Evolutionary conservation across 1,284 basidiomycete genomes (phyloP).

Genomic region (Fomes fomentarius): DNA sequence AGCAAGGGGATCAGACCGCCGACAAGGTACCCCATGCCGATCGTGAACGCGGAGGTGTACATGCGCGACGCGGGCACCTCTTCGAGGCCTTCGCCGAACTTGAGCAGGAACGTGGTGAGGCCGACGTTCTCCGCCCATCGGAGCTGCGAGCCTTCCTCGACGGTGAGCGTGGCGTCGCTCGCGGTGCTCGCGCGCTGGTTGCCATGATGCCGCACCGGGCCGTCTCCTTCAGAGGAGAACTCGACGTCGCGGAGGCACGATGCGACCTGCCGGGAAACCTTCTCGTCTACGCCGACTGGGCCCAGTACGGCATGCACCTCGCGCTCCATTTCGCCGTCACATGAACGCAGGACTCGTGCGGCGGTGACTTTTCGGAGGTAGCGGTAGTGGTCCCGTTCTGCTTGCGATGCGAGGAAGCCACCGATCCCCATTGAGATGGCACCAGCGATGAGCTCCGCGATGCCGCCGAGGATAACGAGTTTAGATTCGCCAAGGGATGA

Average conservation of each 20-base stretch:
- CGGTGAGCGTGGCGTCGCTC: constrained; percentile 41
- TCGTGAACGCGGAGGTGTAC: constrained; percentile 91
- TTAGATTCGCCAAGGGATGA: constrained; percentile 88
- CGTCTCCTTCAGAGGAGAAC: constrained; percentile 36
- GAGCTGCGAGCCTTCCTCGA: constrained; percentile 45
- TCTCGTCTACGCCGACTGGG: constrained; percentile 87
- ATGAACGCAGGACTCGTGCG: constrained; percentile 85
- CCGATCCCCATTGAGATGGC: constrained; percentile 98
- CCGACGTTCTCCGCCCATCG: constrained; percentile 78
- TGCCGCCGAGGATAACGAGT: constrained; percentile 88
- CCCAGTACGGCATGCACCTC: constrained; percentile 90
- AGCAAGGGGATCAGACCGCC: constrained; percentile 89
- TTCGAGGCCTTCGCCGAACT: constrained; percentile 91
- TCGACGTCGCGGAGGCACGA: constrained; percentile 74
- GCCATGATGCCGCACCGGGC: constrained; percentile 8
- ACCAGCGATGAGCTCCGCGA: constrained; percentile 94
- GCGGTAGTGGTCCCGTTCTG: constrained; percentile 93
- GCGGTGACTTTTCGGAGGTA: constrained; percentile 78
- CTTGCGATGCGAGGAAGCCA: constrained; percentile 95
- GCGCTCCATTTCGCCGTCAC: constrained; percentile 93
- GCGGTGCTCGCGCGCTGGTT: constrained; percentile 24
- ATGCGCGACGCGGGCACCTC: constrained; percentile 51
- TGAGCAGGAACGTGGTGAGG: constrained; percentile 88
- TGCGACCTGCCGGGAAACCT: constrained; percentile 80
- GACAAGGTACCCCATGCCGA: constrained; percentile 85